phyloP scores from a whole-genome alignment of 2,329 filamentous ascomycete species.

The Alternaria solani region DNA sequence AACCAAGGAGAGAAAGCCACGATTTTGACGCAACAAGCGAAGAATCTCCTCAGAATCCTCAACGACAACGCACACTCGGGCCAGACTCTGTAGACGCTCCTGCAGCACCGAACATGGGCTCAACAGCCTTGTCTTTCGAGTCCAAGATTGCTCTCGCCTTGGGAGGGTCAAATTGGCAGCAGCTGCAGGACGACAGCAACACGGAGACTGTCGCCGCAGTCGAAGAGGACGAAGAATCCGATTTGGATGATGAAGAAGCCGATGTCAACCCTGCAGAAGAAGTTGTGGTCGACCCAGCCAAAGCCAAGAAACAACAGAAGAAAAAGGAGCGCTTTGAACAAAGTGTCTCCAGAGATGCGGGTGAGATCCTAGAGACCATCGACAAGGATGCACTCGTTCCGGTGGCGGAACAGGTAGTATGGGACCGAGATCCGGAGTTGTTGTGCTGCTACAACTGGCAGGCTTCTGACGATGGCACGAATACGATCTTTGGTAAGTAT shows the following conservation, averaged over 20 bases:
- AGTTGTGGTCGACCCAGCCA: slow-evolving; percentile 6
- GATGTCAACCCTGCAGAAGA: not conserved
- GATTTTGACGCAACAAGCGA: not conserved
- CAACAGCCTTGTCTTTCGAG: slow-evolving; percentile 21
- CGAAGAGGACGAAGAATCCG: not conserved
- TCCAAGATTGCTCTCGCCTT: slow-evolving; percentile 23
- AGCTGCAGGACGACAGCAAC: slow-evolving; percentile 12
- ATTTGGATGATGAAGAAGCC: not conserved
- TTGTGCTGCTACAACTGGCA: slow-evolving; percentile 44
- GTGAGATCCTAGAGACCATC: slow-evolving; percentile 27
- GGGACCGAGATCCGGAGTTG: slow-evolving; percentile 37
- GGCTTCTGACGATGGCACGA: slow-evolving; percentile 27
- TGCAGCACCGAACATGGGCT: not conserved
- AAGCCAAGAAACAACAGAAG: slow-evolving; percentile 22
- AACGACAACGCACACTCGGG: not conserved
- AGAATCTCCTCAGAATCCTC: not conserved
- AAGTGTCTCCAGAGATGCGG: slow-evolving; percentile 24
- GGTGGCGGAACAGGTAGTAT: slow-evolving; percentile 23
- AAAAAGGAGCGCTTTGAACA: slow-evolving; percentile 24
- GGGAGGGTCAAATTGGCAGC: slow-evolving; percentile 22
- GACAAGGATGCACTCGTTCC: slow-evolving; percentile 19
- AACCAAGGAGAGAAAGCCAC: not conserved
- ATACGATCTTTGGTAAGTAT: slow-evolving; percentile 36
- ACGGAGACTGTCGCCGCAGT: not conserved
- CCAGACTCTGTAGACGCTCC: not conserved